Evolutionary conservation across 1,284 basidiomycete species (phyloP).

Genomic region (Xanthoconium separans): DNA sequence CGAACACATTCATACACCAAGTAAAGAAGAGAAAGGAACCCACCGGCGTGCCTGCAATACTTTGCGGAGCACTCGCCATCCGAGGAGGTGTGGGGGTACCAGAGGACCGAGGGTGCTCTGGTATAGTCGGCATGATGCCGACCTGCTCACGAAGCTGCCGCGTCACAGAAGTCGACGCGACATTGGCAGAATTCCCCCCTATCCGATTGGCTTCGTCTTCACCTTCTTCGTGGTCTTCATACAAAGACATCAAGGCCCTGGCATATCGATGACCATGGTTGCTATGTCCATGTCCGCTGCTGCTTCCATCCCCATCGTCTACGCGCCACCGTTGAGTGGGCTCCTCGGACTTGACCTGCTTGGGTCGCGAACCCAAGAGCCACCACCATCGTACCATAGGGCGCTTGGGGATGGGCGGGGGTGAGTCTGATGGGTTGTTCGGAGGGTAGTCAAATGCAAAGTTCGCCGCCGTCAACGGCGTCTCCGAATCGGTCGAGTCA

Average conservation of each 20-base stretch:
- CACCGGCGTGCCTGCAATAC: constrained; percentile 14
- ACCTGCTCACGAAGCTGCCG: constrained; percentile 12
- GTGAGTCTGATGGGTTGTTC: not conserved
- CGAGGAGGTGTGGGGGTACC: constrained; percentile 1
- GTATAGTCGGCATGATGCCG: not conserved
- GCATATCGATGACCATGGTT: constrained; percentile 7
- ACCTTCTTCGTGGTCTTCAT: constrained; percentile 13
- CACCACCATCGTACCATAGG: constrained; percentile 28
- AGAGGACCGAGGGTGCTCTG: not conserved
- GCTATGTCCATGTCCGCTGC: constrained; percentile 20
- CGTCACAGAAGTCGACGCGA: constrained; percentile 16
- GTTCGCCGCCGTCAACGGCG: constrained; percentile 21
- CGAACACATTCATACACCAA: not conserved
- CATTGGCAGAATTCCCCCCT: constrained; percentile 16
- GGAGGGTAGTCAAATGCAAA: constrained; percentile 9
- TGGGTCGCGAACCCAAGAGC: constrained; percentile 25
- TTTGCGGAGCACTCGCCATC: not conserved
- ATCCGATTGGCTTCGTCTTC: constrained; percentile 21
- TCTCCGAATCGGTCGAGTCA: constrained; percentile 29
- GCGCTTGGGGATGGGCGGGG: constrained; percentile 3
- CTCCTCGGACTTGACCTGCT: constrained; percentile 23
- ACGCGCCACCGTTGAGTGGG: constrained; percentile 24
- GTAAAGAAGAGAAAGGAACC: constrained; percentile 7
- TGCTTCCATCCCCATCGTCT: constrained; percentile 25
- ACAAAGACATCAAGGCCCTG: constrained; percentile 2